Evolutionary conservation across 1,284 basidiomycete species (phyloP).

Genomic region (Pseudomicrostroma phylloplanum): DNA sequence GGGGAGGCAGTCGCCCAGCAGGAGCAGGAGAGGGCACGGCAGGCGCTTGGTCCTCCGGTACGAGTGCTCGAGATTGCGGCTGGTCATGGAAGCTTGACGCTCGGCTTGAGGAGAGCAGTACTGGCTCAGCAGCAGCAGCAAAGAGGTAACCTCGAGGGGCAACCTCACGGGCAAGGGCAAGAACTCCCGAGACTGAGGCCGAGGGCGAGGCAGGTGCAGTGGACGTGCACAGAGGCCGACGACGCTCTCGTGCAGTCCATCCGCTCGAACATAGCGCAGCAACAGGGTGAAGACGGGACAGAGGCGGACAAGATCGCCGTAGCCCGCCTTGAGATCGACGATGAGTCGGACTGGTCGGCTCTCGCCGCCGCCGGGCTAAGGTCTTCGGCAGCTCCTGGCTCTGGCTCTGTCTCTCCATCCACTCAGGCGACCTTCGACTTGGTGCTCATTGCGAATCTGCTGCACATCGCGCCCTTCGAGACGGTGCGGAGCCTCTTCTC

Average conservation of each 20-base stretch:
- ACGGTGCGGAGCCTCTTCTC: not conserved
- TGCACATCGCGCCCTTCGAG: slow-evolving; percentile 2
- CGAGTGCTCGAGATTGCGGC: not conserved
- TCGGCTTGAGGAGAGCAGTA: not conserved
- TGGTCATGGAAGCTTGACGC: not conserved
- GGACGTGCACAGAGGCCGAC: slow-evolving; percentile 1
- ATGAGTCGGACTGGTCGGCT: not conserved
- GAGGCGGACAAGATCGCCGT: not conserved
- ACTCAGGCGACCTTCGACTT: not conserved
- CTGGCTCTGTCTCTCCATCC: not conserved
- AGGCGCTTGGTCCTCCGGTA: not conserved
- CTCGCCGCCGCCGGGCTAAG: no score
- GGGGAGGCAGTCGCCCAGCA: no score
- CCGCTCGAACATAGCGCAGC: not conserved
- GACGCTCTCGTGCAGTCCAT: not conserved
- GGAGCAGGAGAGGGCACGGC: no score
- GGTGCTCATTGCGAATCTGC: slow-evolving; percentile 7
- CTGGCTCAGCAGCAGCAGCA: no score
- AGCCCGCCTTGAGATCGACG: not conserved
- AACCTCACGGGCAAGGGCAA: no score
- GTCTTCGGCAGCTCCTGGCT: no score
- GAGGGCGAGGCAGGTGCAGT: not conserved
- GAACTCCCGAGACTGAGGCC: not conserved
- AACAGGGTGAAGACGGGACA: no score
- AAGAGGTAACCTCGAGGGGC: no score